Conservation (phyloP, 2,329 filamentous ascomycete species). For the Teratosphaeria epicoccoides region DNA sequence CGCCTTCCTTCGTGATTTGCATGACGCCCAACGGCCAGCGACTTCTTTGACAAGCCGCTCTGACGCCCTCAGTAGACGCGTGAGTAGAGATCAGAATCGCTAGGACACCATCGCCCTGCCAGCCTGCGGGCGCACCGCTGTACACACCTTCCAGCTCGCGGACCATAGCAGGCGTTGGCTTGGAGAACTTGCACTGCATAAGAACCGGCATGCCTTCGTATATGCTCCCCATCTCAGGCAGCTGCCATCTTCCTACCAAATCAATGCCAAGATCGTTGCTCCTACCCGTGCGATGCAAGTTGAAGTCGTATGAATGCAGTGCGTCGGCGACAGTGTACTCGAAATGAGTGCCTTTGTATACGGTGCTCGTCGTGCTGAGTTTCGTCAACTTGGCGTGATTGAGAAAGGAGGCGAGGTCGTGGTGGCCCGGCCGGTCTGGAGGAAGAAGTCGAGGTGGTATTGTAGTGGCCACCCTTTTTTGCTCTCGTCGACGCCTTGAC, state of each 20-base stretch:
- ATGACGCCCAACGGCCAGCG: constrained; percentile 62
- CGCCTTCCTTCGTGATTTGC: constrained; percentile 47
- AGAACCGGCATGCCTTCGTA: constrained; percentile 33
- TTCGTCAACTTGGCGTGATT: constrained; percentile 49
- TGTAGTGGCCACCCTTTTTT: not conserved
- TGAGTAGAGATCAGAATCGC: constrained; percentile 60
- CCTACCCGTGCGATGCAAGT: constrained; percentile 54
- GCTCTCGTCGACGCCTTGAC: not conserved
- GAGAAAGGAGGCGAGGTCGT: constrained; percentile 55
- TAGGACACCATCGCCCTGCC: constrained; percentile 55
- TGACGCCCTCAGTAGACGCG: constrained; percentile 66
- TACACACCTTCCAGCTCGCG: constrained; percentile 76
- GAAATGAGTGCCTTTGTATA: constrained; percentile 64
- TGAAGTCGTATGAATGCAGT: constrained; percentile 53
- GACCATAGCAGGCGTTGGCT: constrained; percentile 47
- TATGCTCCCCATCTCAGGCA: constrained; percentile 33
- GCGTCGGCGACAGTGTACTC: constrained; percentile 57
- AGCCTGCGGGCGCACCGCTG: constrained; percentile 59
- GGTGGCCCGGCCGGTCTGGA: constrained; percentile 39
- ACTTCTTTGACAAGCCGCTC: constrained; percentile 59
- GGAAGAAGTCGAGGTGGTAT: constrained; percentile 19
- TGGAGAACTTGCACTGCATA: constrained; percentile 57
- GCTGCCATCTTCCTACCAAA: constrained; percentile 58
- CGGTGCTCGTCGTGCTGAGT: constrained; percentile 46
- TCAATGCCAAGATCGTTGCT: constrained; percentile 62